These are phyloP conservation scores for Asterionellopsis glacialis DNA, from an alignment of 108 stramenopile species.

Conservation along the genomic window DNA sequence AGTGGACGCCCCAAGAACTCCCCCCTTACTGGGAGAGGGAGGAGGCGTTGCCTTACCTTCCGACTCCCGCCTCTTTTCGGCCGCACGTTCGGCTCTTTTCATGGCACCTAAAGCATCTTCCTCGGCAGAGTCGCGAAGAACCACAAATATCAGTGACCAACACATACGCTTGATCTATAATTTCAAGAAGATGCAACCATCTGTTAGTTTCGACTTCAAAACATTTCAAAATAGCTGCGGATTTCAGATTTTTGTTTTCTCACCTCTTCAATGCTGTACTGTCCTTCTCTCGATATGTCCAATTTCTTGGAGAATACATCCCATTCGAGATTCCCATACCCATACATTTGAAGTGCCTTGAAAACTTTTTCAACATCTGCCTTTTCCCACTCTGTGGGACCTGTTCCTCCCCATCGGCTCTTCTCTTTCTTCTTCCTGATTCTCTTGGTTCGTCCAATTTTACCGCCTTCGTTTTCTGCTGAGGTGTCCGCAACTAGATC, in stretches of 20 bases:
- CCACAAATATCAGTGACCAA: conserved; percentile 56
- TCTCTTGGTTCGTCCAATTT: conserved; percentile 16
- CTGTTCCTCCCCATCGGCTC: conserved; percentile 48
- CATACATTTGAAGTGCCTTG: conserved; percentile 37
- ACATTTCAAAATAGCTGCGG: not conserved
- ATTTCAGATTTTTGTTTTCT: not conserved
- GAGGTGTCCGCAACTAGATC: conserved; percentile 18
- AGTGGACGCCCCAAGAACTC: conserved; percentile 12
- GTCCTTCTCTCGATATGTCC: not conserved
- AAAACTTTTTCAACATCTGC: conserved; percentile 49
- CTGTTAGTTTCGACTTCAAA: not conserved
- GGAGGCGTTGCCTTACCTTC: conserved; percentile 2
- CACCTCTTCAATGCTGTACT: not conserved
- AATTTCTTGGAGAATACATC: conserved; percentile 24
- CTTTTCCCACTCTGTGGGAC: conserved; percentile 34
- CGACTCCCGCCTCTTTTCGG: conserved; percentile 29
- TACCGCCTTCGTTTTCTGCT: conserved; percentile 16
- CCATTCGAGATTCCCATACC: conserved; percentile 57
- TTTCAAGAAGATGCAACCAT: not conserved
- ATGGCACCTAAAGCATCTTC: conserved; percentile 31
- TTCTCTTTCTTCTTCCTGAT: conserved; percentile 41
- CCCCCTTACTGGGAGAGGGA: conserved; percentile 1
- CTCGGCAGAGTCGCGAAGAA: conserved; percentile 54
- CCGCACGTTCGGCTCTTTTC: conserved; percentile 28
- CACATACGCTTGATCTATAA: conserved; percentile 62